Evolutionary conservation across 371 early-diverging fungal genomes (phyloP).

Genomic region (Entomophthora muscae): DNA sequence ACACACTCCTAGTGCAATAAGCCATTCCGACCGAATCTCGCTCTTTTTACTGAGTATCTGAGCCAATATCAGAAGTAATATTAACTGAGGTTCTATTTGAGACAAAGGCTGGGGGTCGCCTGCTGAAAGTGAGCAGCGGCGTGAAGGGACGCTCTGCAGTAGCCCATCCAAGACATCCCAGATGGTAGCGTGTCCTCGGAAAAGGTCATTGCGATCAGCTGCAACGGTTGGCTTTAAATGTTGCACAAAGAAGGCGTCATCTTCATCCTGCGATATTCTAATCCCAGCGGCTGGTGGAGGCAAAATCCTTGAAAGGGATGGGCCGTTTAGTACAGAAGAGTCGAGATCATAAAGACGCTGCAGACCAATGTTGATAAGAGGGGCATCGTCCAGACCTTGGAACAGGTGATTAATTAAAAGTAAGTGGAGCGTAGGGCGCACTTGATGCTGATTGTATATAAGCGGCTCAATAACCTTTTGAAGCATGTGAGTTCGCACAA

Average conservation of each 20-base stretch:
- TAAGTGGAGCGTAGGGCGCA: not conserved
- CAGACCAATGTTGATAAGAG: not conserved
- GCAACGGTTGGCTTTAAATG: not conserved
- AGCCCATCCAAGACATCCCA: not conserved
- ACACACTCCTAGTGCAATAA: not conserved
- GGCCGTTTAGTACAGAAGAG: not conserved
- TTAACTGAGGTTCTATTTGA: not conserved
- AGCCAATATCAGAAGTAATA: not conserved
- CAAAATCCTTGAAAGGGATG: not conserved
- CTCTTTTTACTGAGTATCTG: not conserved
- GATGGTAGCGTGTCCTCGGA: not conserved
- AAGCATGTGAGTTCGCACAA: not conserved
- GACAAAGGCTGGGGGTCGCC: not conserved
- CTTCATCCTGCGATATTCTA: not conserved
- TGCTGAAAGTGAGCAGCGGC: not conserved
- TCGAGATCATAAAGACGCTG: not conserved
- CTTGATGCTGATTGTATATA: not conserved
- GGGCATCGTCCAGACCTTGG: not conserved
- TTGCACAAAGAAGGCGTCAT: not conserved
- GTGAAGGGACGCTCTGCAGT: not conserved
- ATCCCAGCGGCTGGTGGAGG: not conserved
- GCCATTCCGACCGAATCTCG: not conserved
- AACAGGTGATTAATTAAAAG: not conserved
- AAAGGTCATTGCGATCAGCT: not conserved
- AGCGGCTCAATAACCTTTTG: not conserved